Evolutionary conservation across 1,284 basidiomycete genomes (phyloP), one percentile per base, ranked within the genome.

Genomic region (Tilletia walkeri): DNA sequence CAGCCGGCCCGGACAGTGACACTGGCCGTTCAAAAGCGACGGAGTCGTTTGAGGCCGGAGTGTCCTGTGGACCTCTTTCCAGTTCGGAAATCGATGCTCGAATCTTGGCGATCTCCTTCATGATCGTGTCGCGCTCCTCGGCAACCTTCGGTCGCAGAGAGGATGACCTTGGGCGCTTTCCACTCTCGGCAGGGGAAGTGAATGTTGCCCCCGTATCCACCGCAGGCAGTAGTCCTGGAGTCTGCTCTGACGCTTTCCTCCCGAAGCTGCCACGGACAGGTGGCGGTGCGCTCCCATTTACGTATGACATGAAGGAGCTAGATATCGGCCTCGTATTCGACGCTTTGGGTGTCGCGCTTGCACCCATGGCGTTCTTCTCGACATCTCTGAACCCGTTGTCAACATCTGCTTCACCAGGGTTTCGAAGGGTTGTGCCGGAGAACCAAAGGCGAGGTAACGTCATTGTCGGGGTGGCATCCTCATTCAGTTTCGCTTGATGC

Each of bases 201-300:
- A 45, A 45, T 1, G 56, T 38, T 10, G 65, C 67, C 7, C 66
- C 14, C 9, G 68, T 34, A 1, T 63, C 66, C 24, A 70, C 49
- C 20, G 72, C 72, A 48, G 73, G 34, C 56, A 75, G 73, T 49
- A 30, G 36, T 18, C 72, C 56, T 49, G 70, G 45, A 30, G 72
- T 75, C 50, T 75, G 66, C 74, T 73, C 73, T 69, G 73, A 54
- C 45, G 74, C 74, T 48, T 6, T 71, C 70, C 3, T 70, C 71
- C 4, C 59, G 69, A 18, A 73, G 67, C 59, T 70, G 68, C 20
- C 69, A 68, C 7, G 12, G 63, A 10, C 66, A 68, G 18, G 67
- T 70, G 45, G 71, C 71, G 65, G 67, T 45, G 2, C 73, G 71
- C 7, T 71, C 54, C 4, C 72, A 71, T 3, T 70, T 73, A 45